A percentile compares a stretch with the other conserved stretches of the same genome.
phyloP scores from a whole-genome alignment of 192 early-diverging fungal genomes.

The Thamnidium elegans region DNA sequence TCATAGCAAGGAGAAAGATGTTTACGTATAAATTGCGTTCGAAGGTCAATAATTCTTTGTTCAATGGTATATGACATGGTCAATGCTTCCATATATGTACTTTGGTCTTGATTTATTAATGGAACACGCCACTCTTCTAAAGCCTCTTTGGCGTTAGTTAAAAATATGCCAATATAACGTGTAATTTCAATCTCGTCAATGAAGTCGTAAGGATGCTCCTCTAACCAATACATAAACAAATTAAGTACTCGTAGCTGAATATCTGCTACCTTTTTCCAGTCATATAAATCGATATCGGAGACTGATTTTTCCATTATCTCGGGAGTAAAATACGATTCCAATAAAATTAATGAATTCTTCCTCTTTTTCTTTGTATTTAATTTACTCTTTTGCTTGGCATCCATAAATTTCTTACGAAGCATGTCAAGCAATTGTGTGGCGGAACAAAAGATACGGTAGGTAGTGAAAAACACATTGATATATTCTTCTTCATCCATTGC shows the following conservation, averaged over 20 bases:
- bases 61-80: neutral
- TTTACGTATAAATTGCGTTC: constrained; percentile 1
- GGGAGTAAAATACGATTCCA: constrained; percentile 7
- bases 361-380: neutral
- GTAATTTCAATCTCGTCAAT: constrained; percentile 47
- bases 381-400: constrained; percentile 33
- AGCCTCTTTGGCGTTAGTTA: constrained; percentile 12
- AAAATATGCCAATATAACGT: constrained; percentile 6
- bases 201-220: constrained; percentile 59
- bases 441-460: constrained; percentile 62
- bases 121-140: constrained; percentile 17
- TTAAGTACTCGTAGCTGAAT: constrained; percentile 49
- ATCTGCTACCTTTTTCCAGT: constrained; percentile 37
- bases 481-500: constrained; percentile 40
- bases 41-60: constrained; percentile 12
- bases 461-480: constrained; percentile 58
- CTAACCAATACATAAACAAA: constrained; percentile 62
- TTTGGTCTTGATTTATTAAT: neutral
- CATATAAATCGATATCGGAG: neutral
- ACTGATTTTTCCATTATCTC: neutral
- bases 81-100: neutral
- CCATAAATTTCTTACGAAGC: constrained; percentile 36
- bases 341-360: neutral
- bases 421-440: constrained; percentile 38
- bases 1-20: constrained; percentile 27